Conservation (phyloP, 2,329 filamentous ascomycete genomes). For the Aspergillus texensis region DNA sequence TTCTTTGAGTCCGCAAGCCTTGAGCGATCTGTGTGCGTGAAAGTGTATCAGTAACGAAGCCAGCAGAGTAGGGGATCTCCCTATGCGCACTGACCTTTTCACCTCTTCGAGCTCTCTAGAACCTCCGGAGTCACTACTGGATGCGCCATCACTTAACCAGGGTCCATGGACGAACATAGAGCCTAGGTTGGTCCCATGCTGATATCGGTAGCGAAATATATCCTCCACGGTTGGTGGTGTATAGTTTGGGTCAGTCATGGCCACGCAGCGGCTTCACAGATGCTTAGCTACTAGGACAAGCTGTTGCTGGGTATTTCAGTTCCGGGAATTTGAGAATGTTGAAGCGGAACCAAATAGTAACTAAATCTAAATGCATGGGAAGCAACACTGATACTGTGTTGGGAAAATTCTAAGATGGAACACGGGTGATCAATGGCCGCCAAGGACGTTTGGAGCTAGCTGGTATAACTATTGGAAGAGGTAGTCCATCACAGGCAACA, state of each 20-base stretch:
- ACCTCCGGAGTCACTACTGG: constrained; percentile 44
- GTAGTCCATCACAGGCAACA: background rate
- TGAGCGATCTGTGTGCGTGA: constrained; percentile 39
- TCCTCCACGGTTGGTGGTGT: constrained; percentile 22
- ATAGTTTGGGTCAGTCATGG: background rate
- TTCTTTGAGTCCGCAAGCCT: constrained; percentile 50
- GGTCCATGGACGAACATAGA: constrained; percentile 63
- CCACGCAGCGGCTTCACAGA: background rate
- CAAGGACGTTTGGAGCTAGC: background rate
- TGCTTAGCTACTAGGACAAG: background rate
- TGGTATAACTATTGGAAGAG: background rate
- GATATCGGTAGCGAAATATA: constrained; percentile 58
- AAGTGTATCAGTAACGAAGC: background rate
- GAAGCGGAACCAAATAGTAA: background rate
- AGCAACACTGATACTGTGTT: background rate
- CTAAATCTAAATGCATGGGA: background rate
- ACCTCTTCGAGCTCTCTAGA: constrained; percentile 57
- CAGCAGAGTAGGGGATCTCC: background rate
- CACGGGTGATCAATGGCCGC: background rate
- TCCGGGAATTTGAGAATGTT: background rate
- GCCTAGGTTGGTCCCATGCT: constrained; percentile 62
- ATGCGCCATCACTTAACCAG: constrained; percentile 58
- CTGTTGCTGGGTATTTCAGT: background rate
- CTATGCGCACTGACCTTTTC: constrained; percentile 33
- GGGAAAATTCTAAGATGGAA: background rate